These are phyloP conservation scores for Fusarium sororula DNA, from an alignment of 2,329 filamentous ascomycete species.

Conservation along the genomic window DNA sequence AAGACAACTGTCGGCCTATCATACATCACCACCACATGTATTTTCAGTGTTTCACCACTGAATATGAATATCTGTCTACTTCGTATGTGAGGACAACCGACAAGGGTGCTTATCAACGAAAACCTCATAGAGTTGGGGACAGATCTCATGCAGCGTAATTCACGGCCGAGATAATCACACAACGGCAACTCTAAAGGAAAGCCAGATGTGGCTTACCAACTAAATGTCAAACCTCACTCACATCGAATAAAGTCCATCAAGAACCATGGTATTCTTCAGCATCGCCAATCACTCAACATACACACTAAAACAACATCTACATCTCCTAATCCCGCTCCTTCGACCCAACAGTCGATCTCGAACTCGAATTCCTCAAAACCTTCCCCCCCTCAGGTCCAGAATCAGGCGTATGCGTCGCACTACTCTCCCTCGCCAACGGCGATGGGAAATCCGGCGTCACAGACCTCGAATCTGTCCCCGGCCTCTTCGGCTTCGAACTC, in stretches of 20 bases:
- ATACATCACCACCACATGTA: not conserved
- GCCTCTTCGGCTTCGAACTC: conserved; percentile 54
- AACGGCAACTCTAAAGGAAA: not conserved
- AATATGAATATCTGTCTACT: not conserved
- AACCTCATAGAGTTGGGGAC: not conserved
- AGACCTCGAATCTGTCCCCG: conserved; percentile 59
- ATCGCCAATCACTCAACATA: not conserved
- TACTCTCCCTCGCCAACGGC: conserved; percentile 61
- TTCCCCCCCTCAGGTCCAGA: conserved; percentile 33
- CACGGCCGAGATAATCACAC: not conserved
- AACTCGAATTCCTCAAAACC: conserved; percentile 36
- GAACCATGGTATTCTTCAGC: not conserved
- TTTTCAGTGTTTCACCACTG: too few species aligned
- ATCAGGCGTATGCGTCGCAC: conserved; percentile 38
- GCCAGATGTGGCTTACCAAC: not conserved
- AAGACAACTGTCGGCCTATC: not conserved
- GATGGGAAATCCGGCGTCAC: conserved; percentile 65
- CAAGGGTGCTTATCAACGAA: not conserved
- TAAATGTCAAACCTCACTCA: not conserved
- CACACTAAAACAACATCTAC: not conserved
- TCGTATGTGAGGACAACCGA: not conserved
- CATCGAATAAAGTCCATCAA: not conserved
- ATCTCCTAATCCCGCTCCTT: conserved; percentile 18
- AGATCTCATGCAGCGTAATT: not conserved
- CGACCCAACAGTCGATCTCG: conserved; percentile 33